phyloP scores from a whole-genome alignment of 257 asterid genomes.

The Hygrophila difformis region DNA sequence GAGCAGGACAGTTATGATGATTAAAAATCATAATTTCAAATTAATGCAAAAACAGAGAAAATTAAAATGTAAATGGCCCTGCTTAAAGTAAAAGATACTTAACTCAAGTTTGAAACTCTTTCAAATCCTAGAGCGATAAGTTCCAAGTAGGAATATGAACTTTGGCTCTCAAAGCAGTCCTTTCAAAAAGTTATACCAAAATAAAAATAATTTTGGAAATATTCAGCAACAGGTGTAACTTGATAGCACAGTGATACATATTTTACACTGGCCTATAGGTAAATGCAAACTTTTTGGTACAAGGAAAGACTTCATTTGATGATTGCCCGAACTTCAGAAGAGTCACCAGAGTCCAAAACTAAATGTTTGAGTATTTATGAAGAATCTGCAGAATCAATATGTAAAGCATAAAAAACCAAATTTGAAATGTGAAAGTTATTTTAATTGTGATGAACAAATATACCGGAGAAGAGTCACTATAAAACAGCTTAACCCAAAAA shows the following conservation, averaged over 20 bases:
- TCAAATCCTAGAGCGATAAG: background rate
- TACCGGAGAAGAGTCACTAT: background rate
- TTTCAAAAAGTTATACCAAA: no score
- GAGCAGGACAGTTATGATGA: background rate
- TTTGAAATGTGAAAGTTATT: conserved; percentile 15
- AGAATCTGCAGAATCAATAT: conserved; percentile 95
- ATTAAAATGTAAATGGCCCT: background rate
- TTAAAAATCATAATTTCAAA: background rate
- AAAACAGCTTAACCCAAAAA: background rate
- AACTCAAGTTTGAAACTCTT: background rate
- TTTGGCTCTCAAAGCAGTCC: background rate
- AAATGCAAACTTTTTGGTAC: conserved; percentile 43
- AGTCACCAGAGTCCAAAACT: conserved; percentile 91
- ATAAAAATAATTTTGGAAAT: no score
- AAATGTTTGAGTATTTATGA: conserved; percentile 77
- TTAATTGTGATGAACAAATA: no score
- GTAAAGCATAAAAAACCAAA: conserved; percentile 36
- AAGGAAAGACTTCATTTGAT: conserved; percentile 82
- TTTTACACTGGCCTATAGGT: background rate
- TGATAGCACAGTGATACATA: background rate
- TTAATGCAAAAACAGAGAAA: background rate
- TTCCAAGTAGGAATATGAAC: no score
- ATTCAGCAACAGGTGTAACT: background rate
- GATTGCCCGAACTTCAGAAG: conserved; percentile 90
- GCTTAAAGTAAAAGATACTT: background rate